phyloP scores from a whole-genome alignment of 352 stramenopile genomes.

The Globisporangium orthogonon region DNA sequence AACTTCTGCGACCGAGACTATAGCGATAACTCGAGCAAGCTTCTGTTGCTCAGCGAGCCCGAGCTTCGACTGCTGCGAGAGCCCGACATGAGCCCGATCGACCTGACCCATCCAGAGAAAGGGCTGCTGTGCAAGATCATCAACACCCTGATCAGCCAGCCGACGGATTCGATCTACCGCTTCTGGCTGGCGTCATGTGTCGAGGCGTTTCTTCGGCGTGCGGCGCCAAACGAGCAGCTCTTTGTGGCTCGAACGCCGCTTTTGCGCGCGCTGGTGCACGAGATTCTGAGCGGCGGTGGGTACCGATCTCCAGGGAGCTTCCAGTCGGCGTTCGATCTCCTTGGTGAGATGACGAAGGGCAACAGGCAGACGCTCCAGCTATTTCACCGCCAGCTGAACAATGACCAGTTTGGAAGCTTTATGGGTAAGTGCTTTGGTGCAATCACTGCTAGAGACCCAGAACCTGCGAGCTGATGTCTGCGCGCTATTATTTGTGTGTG shows the following conservation, averaged over 20 bases:
- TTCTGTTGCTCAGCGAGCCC: constrained; percentile 68
- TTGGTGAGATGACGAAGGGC: constrained; percentile 94
- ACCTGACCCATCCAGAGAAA: constrained; percentile 63
- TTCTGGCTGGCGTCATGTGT: constrained; percentile 96
- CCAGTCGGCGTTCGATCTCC: constrained; percentile 94
- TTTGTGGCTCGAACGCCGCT: constrained; percentile 88
- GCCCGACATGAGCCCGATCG: constrained; percentile 35
- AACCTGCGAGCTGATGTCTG: neutral
- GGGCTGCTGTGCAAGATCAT: constrained; percentile 91
- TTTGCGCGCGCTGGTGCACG: constrained; percentile 79
- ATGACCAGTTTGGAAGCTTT: constrained; percentile 87
- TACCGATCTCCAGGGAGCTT: constrained; percentile 89
- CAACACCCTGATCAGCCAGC: constrained; percentile 84
- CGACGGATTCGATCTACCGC: constrained; percentile 91
- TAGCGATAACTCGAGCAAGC: constrained; percentile 74
- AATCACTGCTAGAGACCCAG: neutral
- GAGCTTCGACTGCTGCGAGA: constrained; percentile 55
- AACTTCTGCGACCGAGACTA: constrained; percentile 96
- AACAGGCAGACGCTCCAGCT: constrained; percentile 89
- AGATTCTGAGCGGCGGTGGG: constrained; percentile 77
- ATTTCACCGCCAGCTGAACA: constrained; percentile 82
- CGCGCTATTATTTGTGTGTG: neutral
- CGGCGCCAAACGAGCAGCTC: constrained; percentile 81
- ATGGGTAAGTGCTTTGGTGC: constrained; percentile 60
- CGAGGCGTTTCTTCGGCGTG: constrained; percentile 92